Conservation (phyloP, 441 rosid genomes). For the Eutrema salsugineum region DNA sequence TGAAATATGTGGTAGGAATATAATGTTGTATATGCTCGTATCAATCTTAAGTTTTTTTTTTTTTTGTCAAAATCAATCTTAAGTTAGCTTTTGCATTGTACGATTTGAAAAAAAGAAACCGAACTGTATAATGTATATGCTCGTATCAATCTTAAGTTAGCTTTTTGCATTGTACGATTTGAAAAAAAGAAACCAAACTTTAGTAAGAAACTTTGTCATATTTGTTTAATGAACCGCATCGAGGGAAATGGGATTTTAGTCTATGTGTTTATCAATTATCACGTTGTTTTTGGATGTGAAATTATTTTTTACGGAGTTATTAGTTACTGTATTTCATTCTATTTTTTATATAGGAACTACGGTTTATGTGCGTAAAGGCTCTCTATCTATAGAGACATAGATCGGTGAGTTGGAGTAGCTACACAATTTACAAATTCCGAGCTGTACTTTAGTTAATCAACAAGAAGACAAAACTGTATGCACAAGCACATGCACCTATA, state of each 20-base stretch:
- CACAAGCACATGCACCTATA: constrained; percentile 8
- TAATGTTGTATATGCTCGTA: too few relatives aligned
- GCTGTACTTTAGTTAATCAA: constrained; percentile 9
- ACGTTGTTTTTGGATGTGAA: neutral
- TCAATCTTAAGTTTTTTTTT: too few relatives aligned
- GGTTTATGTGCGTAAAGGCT: neutral
- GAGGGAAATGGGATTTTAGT: neutral
- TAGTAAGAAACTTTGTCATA: too few relatives aligned
- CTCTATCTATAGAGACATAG: neutral
- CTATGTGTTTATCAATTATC: neutral
- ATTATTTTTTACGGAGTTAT: neutral
- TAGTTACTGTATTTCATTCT: neutral
- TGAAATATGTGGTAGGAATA: too few relatives aligned
- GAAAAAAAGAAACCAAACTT: neutral
- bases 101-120: too few relatives aligned
- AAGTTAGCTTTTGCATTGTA: too few relatives aligned
- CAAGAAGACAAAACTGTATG: constrained; percentile 19
- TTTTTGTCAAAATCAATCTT: too few relatives aligned
- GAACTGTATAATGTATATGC: too few relatives aligned
- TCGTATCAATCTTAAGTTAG: neutral
- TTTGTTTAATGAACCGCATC: neutral
- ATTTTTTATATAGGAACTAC: neutral
- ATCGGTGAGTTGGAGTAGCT: constrained; percentile 11
- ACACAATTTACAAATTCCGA: neutral
- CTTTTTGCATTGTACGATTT: neutral